Percentiles rank a stretch among this genome's conserved stretches.
Evolutionary conservation across 2,329 filamentous ascomycete genomes (phyloP).

Genomic region (Hypoxylon sp.): DNA sequence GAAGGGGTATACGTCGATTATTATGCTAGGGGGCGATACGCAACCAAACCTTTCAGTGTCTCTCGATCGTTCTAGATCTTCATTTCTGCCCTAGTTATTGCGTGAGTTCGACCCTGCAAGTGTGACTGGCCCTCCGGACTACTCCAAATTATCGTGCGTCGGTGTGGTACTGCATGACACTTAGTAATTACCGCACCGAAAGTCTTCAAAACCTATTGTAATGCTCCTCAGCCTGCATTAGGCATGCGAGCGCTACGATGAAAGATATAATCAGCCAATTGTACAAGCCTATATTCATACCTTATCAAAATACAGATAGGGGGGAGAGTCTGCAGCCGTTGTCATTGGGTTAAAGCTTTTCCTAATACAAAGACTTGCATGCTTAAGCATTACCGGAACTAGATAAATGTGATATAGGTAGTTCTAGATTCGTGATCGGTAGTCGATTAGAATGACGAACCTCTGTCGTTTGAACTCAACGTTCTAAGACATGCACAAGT

Average conservation of each 20-base stretch:
- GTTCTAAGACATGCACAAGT: not conserved
- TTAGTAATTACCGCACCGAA: constrained; percentile 12
- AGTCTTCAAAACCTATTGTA: not conserved
- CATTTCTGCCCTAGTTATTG: not conserved
- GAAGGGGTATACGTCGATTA: too few species aligned
- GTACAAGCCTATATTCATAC: not conserved
- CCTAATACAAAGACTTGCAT: constrained; percentile 6
- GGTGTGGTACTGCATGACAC: constrained; percentile 11
- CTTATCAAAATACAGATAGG: constrained; percentile 4
- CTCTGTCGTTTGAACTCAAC: constrained; percentile 5
- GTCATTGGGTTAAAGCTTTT: not conserved
- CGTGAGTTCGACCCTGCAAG: not conserved
- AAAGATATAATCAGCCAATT: constrained; percentile 7
- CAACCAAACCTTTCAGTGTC: not conserved
- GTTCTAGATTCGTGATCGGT: not conserved
- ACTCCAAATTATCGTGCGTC: not conserved
- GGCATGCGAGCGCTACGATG: constrained; percentile 4
- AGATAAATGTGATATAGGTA: not conserved
- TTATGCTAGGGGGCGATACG: not conserved
- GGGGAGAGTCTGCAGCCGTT: not conserved
- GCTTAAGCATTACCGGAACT: constrained; percentile 1
- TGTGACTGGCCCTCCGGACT: not conserved
- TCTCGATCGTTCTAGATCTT: not conserved
- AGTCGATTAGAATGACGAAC: constrained; percentile 15
- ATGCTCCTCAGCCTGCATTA: not conserved